Conservation (phyloP, 306 rosid genomes). For the Hylodesmum podocarpum region DNA sequence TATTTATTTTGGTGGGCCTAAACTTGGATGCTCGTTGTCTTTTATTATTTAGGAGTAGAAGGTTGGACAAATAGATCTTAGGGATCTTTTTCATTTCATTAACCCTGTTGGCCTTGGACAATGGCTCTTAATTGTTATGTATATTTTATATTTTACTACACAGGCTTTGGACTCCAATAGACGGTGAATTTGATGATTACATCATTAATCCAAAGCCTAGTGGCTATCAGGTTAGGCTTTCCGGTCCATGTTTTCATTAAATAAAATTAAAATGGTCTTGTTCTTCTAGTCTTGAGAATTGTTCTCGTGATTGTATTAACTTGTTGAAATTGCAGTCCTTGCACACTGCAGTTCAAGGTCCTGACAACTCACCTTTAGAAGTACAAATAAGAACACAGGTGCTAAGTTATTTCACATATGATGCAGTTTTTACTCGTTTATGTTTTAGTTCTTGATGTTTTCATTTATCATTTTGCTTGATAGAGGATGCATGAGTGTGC, state of each 20-base stretch:
- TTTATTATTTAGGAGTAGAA: neutral
- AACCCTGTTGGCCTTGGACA: neutral
- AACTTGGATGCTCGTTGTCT: slow-evolving; percentile 14
- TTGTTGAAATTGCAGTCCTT: slow-evolving; percentile 65
- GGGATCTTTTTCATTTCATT: neutral
- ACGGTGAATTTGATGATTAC: slow-evolving; percentile 98
- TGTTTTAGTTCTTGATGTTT: slow-evolving; percentile 26
- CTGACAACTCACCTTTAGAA: slow-evolving; percentile 89
- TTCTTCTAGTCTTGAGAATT: slow-evolving; percentile 16
- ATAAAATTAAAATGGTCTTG: slow-evolving; percentile 21
- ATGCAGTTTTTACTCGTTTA: slow-evolving; percentile 14
- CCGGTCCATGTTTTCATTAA: slow-evolving; percentile 18
- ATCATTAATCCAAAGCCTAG: slow-evolving; percentile 94
- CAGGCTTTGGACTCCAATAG: slow-evolving; percentile 93
- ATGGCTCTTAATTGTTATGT: slow-evolving; percentile 6
- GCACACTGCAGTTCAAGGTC: slow-evolving; percentile 97
- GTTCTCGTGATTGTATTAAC: slow-evolving; percentile 21
- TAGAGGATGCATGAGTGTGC: slow-evolving; percentile 98
- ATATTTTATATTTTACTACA: slow-evolving; percentile 15
- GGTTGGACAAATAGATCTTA: neutral
- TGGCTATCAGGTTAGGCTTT: slow-evolving; percentile 87
- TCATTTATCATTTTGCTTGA: slow-evolving; percentile 14
- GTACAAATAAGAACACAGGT: slow-evolving; percentile 99
- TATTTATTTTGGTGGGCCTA: slow-evolving; percentile 21
- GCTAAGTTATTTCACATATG: slow-evolving; percentile 20